Percentiles rank a stretch among this genome's conserved stretches.
phyloP scores from a whole-genome alignment of 345 rosid genomes.

The Salix koriyanagi region DNA sequence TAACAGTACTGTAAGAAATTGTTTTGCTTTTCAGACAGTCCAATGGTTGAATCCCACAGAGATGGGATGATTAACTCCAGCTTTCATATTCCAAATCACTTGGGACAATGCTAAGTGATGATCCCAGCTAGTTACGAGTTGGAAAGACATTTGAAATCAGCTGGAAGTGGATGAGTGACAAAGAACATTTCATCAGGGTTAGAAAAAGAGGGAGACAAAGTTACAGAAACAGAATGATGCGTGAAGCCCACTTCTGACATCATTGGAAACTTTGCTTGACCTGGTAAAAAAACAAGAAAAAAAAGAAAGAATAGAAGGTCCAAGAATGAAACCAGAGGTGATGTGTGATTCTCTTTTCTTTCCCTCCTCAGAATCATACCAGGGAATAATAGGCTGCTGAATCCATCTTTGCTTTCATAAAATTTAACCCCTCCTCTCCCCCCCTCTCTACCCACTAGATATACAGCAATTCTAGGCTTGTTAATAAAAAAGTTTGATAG shows the following conservation, averaged over 20 bases:
- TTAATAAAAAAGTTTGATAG: not conserved
- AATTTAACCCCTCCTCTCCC: not conserved
- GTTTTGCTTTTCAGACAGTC: not conserved
- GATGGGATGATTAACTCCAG: not conserved
- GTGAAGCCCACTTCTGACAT: not conserved
- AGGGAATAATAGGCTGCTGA: not conserved
- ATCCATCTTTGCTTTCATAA: not conserved
- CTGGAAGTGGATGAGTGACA: not conserved
- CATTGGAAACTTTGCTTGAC: not conserved
- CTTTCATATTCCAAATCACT: not conserved
- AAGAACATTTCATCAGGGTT: not conserved
- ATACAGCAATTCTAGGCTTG: not conserved
- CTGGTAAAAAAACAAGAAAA: not conserved
- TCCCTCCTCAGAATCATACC: conserved; percentile 8
- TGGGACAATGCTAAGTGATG: no score
- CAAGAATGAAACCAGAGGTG: not conserved
- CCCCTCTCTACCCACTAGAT: no score
- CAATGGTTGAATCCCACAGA: not conserved
- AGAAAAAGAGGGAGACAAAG: not conserved
- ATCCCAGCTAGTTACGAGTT: no score
- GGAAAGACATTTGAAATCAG: no score
- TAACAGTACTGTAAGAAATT: no score
- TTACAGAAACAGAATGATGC: not conserved
- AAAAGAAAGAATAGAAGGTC: not conserved
- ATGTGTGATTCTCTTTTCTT: conserved; percentile 17